Conservation (phyloP, 2,329 filamentous ascomycete species). For the Coleophoma cylindrospora region DNA sequence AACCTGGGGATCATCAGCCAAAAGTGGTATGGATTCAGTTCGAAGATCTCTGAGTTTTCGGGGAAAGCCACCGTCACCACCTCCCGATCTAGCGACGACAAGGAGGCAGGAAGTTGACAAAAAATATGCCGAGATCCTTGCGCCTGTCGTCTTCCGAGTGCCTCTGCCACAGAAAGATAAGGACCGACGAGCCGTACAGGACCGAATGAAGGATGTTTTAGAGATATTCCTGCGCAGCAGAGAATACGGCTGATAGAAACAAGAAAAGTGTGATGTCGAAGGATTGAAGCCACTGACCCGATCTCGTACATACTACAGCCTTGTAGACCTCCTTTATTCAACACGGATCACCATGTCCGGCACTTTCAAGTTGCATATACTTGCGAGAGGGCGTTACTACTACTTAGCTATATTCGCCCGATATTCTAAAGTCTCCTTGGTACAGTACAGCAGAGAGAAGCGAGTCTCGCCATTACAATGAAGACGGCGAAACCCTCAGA, state of each 20-base stretch:
- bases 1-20: slow-evolving; percentile 9
- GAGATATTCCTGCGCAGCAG: slow-evolving; percentile 57
- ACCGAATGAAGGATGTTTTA: slow-evolving; percentile 60
- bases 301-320: too few relatives aligned
- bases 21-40: slow-evolving; percentile 17
- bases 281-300: too few relatives aligned
- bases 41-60: slow-evolving; percentile 23
- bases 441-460: too few relatives aligned
- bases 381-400: too few relatives aligned
- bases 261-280: too few relatives aligned
- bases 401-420: too few relatives aligned
- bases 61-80: slow-evolving; percentile 18
- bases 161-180: slow-evolving; percentile 38
- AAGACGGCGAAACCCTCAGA: too few relatives aligned
- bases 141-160: slow-evolving; percentile 54
- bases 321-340: too few relatives aligned
- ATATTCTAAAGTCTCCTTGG: too few relatives aligned
- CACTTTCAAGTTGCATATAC: too few relatives aligned
- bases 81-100: slow-evolving; percentile 42
- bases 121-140: slow-evolving; percentile 61
- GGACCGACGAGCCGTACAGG: slow-evolving; percentile 55
- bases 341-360: too few relatives aligned
- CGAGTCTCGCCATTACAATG: too few relatives aligned
- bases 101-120: slow-evolving; percentile 55
- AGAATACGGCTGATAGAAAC: neutral